Evolutionary conservation across 805 yeast genomes (phyloP), one percentile per base, ranked within the genome.

Genomic region (Vanderwaltozyma verrucispora): DNA sequence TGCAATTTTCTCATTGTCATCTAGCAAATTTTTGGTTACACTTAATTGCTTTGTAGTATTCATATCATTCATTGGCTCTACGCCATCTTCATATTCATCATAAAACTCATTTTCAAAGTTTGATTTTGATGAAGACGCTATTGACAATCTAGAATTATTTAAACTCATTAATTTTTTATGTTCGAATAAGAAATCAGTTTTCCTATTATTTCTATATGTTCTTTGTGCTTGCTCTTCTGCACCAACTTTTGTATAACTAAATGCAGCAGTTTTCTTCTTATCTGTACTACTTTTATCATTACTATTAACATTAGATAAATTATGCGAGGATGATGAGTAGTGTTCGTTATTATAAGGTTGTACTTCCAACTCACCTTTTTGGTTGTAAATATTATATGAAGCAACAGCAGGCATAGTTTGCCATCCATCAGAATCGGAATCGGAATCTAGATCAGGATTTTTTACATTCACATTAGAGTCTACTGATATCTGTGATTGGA

Each of bases 1-100:
- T 2, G 97, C 97, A 43, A 88, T 80, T 50, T 84, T 80, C 56
- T 92, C 96, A 13, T 80, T 67, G 14, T 86, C 97, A 7, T 77
- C 69, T 13, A 92, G 68, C 74, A 92, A 73, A 18, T 76, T 73
- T 54, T 79, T 85, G 5, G 96, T 92, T 1, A 89, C 72, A 37
- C 75, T 74, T 45, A 92, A 64, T 39, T 88, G 94, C 35, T 50
- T 46, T 16, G 54, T 56, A 8, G 60, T 51, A 16, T 59, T 65
- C 12, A 64, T 47, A 17, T 69, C 71, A 16, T 50, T 49, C 23
- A 47, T 47, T 3, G 53, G 51, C 20, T 49, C 54, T 35, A 60
- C 44, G 33, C 59, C 68, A 13, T 64, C 62, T 35, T 57, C 62
- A 23, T 64, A 78, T 30, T 66, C 74, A 33, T 43, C 60, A 30